Percentiles rank a stretch among this genome's conserved stretches.
phyloP scores from a whole-genome alignment of 1,139 yeast species.

The Geotrichum reessii region DNA sequence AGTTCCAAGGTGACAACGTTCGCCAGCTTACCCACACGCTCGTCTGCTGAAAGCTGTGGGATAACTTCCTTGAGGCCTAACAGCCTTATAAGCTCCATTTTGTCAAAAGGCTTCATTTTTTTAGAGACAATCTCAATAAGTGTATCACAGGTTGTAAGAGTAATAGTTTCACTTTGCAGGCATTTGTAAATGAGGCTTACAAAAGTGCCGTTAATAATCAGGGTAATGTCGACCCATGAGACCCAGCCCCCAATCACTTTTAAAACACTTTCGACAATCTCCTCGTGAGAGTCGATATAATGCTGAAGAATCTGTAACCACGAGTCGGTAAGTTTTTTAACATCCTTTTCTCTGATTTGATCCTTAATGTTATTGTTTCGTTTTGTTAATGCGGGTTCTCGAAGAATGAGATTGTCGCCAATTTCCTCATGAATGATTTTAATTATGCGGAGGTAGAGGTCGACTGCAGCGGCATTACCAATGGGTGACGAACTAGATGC shows the following conservation, averaged over 20 bases:
- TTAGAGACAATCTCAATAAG: constrained; percentile 78
- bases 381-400: constrained; percentile 54
- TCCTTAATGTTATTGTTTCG: constrained; percentile 75
- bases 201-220: constrained; percentile 65
- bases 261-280: constrained; percentile 55
- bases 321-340: constrained; percentile 55
- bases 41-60: constrained; percentile 42
- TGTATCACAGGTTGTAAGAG: constrained; percentile 64
- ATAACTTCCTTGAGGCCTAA: constrained; percentile 60
- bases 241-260: constrained; percentile 77
- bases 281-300: constrained; percentile 33
- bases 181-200: constrained; percentile 59
- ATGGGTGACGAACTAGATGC: constrained; percentile 24
- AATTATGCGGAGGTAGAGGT: constrained; percentile 69
- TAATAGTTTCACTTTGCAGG: constrained; percentile 38
- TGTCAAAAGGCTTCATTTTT: constrained; percentile 87
- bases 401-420: constrained; percentile 79
- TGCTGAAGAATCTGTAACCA: constrained; percentile 60
- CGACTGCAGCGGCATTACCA: constrained; percentile 50
- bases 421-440: constrained; percentile 81
- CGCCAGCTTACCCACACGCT: constrained; percentile 66
- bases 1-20: constrained; percentile 75
- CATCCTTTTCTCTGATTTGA: constrained; percentile 68
- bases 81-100: constrained; percentile 66
- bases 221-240: constrained; percentile 88